Percentiles rank a stretch among this genome's conserved stretches.
Evolutionary conservation across 2,329 filamentous ascomycete genomes (phyloP).

Genomic region (Verticillium nubilum): DNA sequence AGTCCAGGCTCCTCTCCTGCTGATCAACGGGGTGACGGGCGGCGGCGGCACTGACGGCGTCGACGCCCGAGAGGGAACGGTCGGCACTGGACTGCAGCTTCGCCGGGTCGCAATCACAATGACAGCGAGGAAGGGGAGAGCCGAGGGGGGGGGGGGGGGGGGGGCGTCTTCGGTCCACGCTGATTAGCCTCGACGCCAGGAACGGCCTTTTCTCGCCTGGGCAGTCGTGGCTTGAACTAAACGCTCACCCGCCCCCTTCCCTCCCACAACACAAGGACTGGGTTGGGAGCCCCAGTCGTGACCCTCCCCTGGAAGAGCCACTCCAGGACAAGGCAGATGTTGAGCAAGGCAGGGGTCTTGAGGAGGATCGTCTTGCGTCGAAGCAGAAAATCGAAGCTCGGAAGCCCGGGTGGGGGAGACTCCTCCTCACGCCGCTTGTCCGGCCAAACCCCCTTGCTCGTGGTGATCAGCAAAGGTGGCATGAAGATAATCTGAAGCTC

Average conservation of each 20-base stretch:
- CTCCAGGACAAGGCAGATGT: background rate
- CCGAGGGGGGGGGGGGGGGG: too few species aligned
- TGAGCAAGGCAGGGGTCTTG: slow-evolving; percentile 5
- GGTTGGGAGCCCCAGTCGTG: slow-evolving; percentile 1
- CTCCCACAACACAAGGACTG: too few species aligned
- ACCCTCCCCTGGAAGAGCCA: background rate
- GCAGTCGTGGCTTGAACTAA: slow-evolving; percentile 11
- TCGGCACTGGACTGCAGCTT: background rate
- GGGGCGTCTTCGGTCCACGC: slow-evolving; percentile 10
- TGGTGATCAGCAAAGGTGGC: slow-evolving; percentile 3
- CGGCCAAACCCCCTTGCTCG: background rate
- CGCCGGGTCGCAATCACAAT: background rate
- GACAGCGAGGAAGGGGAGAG: too few species aligned
- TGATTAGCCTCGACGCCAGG: slow-evolving; percentile 8
- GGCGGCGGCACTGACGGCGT: background rate
- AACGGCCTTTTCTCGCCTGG: slow-evolving; percentile 12
- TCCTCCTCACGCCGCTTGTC: background rate
- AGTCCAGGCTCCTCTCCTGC: background rate
- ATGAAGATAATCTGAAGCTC: slow-evolving; percentile 8
- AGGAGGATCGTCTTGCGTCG: slow-evolving; percentile 12
- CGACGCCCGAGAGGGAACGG: background rate
- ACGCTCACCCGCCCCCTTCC: slow-evolving; percentile 5
- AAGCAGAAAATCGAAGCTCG: slow-evolving; percentile 5
- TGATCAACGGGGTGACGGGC: background rate
- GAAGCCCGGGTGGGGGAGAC: slow-evolving; percentile 4